phyloP scores from a whole-genome alignment of 2,329 filamentous ascomycete genomes.

The Achaetomium macrosporum region DNA sequence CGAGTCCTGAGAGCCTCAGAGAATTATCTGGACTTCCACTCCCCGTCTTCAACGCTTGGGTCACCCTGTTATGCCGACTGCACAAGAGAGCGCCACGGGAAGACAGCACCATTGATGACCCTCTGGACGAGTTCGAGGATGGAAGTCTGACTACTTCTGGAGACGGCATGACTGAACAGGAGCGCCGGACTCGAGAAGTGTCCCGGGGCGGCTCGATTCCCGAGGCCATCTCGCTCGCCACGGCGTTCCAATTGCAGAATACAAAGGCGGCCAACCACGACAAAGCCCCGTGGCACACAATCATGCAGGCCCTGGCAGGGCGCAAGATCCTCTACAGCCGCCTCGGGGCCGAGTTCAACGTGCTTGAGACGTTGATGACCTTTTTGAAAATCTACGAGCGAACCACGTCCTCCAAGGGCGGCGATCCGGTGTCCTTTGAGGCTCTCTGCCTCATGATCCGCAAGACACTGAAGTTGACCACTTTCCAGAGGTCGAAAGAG shows the following conservation, averaged over 20 bases:
- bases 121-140: not conserved
- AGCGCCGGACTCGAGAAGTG: not conserved
- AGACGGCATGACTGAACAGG: not conserved
- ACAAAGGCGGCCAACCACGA: slow-evolving; percentile 13
- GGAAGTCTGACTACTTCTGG: not conserved
- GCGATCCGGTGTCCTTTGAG: slow-evolving; percentile 33
- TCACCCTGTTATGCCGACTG: slow-evolving; percentile 41
- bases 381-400: slow-evolving; percentile 30
- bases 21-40: slow-evolving; percentile 26
- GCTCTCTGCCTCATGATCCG: slow-evolving; percentile 32
- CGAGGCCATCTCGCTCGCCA: slow-evolving; percentile 33
- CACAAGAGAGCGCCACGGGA: slow-evolving; percentile 10
- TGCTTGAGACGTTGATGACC: slow-evolving; percentile 29
- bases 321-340: slow-evolving; percentile 29
- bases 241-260: slow-evolving; percentile 21
- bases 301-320: slow-evolving; percentile 36
- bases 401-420: slow-evolving; percentile 28
- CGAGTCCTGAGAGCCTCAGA: slow-evolving; percentile 19
- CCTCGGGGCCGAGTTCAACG: slow-evolving; percentile 23
- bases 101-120: not conserved
- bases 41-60: slow-evolving; percentile 44
- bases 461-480: slow-evolving; percentile 25
- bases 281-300: slow-evolving; percentile 38
- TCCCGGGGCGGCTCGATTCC: slow-evolving; percentile 11
- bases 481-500: not conserved